Evolutionary conservation across 163 green algal genomes (phyloP).

Genomic region (Chloromonas sp.): DNA sequence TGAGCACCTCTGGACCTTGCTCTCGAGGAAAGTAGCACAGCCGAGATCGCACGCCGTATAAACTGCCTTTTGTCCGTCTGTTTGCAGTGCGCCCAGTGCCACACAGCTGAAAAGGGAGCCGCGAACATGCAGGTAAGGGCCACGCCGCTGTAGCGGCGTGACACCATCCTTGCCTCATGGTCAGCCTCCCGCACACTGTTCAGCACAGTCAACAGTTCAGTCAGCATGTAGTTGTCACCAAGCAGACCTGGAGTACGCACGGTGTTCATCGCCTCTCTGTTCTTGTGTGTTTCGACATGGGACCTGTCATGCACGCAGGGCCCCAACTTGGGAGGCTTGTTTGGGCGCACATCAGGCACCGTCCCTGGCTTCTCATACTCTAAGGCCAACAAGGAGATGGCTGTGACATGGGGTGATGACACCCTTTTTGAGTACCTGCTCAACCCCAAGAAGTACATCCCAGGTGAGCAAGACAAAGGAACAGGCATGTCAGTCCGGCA

Average conservation of each 20-base stretch:
- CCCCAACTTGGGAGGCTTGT: slow-evolving; percentile 46
- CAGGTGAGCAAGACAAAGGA: slow-evolving; percentile 17
- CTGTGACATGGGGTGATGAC: slow-evolving; percentile 84
- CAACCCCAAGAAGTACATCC: slow-evolving; percentile 95
- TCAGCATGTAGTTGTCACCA: too few species aligned
- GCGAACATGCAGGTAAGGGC: slow-evolving; percentile 91
- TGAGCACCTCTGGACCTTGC: too few species aligned
- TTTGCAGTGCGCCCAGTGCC: slow-evolving; percentile 78
- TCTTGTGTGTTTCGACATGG: too few species aligned
- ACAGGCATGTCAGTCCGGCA: not conserved
- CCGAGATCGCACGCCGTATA: too few species aligned
- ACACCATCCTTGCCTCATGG: not conserved
- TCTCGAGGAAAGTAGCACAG: too few species aligned
- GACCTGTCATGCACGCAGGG: slow-evolving; percentile 21
- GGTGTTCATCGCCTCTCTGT: too few species aligned
- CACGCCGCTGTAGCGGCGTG: not conserved
- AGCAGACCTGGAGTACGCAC: too few species aligned
- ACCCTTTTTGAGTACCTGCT: slow-evolving; percentile 80
- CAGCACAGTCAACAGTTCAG: not conserved
- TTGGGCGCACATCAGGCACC: slow-evolving; percentile 35
- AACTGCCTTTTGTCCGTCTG: too few species aligned
- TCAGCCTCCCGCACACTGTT: not conserved
- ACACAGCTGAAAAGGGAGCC: slow-evolving; percentile 82
- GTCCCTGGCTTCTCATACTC: slow-evolving; percentile 90
- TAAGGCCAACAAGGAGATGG: slow-evolving; percentile 97